Evolutionary conservation across 2,329 filamentous ascomycete species (phyloP), one percentile per base, ranked within the genome.

Genomic region (Stylonectria norvegica): DNA sequence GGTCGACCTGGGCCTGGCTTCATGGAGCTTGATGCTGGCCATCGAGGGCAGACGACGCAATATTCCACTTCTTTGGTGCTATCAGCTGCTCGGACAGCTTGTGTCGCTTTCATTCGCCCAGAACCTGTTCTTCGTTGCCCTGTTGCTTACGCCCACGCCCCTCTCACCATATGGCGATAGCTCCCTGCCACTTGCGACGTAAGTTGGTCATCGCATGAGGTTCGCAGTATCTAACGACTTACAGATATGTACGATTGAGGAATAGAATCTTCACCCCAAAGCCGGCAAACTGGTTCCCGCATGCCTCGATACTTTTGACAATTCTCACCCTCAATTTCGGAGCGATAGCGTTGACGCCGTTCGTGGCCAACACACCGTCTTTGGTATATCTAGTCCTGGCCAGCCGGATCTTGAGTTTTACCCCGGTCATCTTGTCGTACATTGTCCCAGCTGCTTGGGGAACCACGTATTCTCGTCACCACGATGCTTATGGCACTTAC

Each of bases 61-160:
- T 14, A 73, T 84, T 9, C 70, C 75, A 1, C 63, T 72, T 36
- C 62, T 77, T 2, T 73, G 75, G 58, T 71, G 75, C 2, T 83
- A 81, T 49, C 68, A 82, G 43, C 58, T 72, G 11, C 61, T 85
- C n/a, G 73, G 73, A 12, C 78, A 83, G 38, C 64, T 79, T 5
- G 71, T 81, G 38, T 78, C 72, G 40, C 62, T 85, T 9, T 79
- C 77, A 0, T 82, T 77, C 50, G 76, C 79, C 3, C 74, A 80
- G 59, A 83, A 79, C 49, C 61, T 85, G 20, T 85, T 85, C 63
- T 81, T 77, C 53, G 55, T 82, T 8, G 71, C 75, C 6, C 63
- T 83, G 19, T 63, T 81, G 8, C 68, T 81, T 18, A 79, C 74
- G 1, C 77, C 78, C 1, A 57, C 72, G 5, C 72, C 76, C 1